A percentile compares a stretch with the other conserved stretches of the same genome.
Evolutionary conservation across 2,329 filamentous ascomycete genomes (phyloP).

Genomic region (Lecanoromycetidae sp.): DNA sequence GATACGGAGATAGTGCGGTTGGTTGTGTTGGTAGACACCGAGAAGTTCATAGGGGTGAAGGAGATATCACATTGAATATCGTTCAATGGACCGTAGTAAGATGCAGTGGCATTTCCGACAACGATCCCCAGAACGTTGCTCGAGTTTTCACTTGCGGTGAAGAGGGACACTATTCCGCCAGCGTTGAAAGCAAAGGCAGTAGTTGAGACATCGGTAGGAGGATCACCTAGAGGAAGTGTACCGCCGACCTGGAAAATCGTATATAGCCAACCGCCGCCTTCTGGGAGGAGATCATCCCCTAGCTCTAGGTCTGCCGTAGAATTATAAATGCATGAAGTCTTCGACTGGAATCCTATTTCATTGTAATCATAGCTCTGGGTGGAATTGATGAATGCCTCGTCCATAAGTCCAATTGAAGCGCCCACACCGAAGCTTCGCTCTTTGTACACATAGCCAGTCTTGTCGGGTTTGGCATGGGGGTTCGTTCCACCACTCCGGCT

Average conservation of each 20-base stretch:
- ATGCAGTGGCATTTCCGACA: background rate
- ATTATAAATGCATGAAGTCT: slow-evolving; percentile 1
- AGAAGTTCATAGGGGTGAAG: background rate
- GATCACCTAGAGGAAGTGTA: background rate
- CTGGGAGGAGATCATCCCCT: background rate
- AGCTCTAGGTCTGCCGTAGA: background rate
- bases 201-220: background rate
- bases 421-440: slow-evolving; percentile 23
- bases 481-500: slow-evolving; percentile 16
- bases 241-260: background rate
- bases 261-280: background rate
- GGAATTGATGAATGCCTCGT: background rate
- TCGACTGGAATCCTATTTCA: background rate
- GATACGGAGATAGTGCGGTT: background rate
- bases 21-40: background rate
- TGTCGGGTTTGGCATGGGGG: slow-evolving; percentile 22
- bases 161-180: background rate
- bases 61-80: background rate
- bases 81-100: background rate
- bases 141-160: background rate
- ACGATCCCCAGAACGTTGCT: background rate
- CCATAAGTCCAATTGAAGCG: slow-evolving; percentile 19
- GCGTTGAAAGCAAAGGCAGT: background rate
- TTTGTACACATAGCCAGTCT: slow-evolving; percentile 21
- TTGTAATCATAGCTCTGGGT: slow-evolving; percentile 1